Percentiles rank a stretch among this genome's conserved stretches.
phyloP scores from a whole-genome alignment of 2,329 filamentous ascomycete genomes.

The Aphanoascus verrucosus region DNA sequence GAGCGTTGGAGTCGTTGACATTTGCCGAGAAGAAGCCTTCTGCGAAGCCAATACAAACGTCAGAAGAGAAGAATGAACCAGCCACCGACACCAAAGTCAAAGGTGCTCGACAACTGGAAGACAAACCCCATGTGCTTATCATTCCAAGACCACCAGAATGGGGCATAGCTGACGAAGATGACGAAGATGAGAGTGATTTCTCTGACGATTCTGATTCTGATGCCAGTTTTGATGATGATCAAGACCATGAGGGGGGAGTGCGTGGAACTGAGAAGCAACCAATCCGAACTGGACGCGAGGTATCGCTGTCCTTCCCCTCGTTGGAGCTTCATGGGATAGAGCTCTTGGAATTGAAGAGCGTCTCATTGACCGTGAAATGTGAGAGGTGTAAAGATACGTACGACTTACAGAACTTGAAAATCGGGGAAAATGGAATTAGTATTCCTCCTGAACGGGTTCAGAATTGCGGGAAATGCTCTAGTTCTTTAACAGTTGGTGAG shows the following conservation, averaged over 20 bases:
- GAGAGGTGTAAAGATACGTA: constrained; percentile 63
- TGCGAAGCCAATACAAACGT: not conserved
- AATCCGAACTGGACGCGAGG: constrained; percentile 51
- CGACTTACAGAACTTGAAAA: constrained; percentile 57
- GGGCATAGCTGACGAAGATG: constrained; percentile 34
- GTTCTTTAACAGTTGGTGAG: constrained; percentile 38
- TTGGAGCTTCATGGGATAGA: constrained; percentile 70
- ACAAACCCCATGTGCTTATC: constrained; percentile 54
- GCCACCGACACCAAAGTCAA: not conserved
- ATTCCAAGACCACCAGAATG: constrained; percentile 73
- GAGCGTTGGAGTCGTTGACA: constrained; percentile 3
- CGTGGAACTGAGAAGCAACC: constrained; percentile 27
- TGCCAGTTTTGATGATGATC: constrained; percentile 35
- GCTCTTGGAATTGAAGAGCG: constrained; percentile 55
- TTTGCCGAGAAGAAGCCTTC: not conserved
- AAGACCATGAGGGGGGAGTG: constrained; percentile 31
- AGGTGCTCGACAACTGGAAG: constrained; percentile 13
- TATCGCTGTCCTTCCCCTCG: constrained; percentile 67
- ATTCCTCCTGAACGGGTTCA: constrained; percentile 34
- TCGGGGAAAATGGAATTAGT: constrained; percentile 37
- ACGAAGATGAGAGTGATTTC: constrained; percentile 28
- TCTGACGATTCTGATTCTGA: constrained; percentile 39
- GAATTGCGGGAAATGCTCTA: constrained; percentile 47
- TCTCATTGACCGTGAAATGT: constrained; percentile 66
- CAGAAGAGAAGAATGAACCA: not conserved